Conservation (phyloP, 139 green algal genomes). For the Chlamydomonas eustigma region DNA sequence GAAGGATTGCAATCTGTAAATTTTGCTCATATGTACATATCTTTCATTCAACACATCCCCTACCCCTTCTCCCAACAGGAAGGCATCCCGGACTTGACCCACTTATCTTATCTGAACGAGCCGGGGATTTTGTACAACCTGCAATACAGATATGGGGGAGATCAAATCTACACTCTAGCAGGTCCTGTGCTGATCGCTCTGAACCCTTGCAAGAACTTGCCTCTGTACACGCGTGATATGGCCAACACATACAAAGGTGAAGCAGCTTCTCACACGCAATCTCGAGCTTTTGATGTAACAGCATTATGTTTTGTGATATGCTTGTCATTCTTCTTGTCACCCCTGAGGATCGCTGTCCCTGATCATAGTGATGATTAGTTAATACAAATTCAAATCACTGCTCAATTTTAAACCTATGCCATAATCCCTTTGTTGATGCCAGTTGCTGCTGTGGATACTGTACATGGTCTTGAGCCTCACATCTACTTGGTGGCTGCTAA, state of each 20-base stretch:
- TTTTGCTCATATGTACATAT: too few species aligned
- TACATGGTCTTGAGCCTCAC: conserved; percentile 57
- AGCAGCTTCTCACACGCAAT: too few species aligned
- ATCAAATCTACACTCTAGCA: conserved; percentile 77
- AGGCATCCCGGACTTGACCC: conserved; percentile 71
- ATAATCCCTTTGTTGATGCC: not conserved
- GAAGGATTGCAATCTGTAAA: too few species aligned
- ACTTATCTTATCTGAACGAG: conserved; percentile 84
- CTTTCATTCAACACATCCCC: not conserved
- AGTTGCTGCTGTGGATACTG: conserved; percentile 28
- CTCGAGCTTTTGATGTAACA: too few species aligned
- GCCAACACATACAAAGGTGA: conserved; percentile 59
- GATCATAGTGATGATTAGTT: too few species aligned
- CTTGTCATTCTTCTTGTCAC: too few species aligned
- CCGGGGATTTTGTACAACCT: conserved; percentile 79
- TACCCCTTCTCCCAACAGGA: conserved; percentile 19
- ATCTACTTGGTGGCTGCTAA: conserved; percentile 76
- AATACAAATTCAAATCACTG: too few species aligned
- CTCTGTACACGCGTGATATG: conserved; percentile 70
- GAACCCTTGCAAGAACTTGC: conserved; percentile 80
- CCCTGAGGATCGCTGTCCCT: too few species aligned
- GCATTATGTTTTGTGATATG: too few species aligned
- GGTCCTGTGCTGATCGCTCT: conserved; percentile 86
- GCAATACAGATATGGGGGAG: conserved; percentile 41
- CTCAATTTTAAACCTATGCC: too few species aligned